phyloP scores from a whole-genome alignment of 2,329 filamentous ascomycete species.

The Neofusicoccum sp. region DNA sequence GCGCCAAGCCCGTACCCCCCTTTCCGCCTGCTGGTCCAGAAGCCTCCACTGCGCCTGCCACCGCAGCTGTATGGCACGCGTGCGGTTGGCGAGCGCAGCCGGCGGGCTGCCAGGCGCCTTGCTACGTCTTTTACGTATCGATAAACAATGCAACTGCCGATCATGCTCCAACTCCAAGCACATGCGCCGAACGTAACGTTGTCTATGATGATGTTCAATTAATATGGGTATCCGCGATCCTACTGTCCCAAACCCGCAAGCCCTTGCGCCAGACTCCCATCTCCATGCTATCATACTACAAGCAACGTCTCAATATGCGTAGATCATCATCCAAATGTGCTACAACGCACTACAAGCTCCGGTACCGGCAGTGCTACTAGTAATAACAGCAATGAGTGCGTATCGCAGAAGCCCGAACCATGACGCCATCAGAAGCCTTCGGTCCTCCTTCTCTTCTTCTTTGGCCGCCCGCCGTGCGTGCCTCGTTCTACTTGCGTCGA shows the following conservation, averaged over 20 bases:
- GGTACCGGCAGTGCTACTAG: too few species aligned
- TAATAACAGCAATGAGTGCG: too few species aligned
- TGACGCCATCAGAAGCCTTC: constrained; percentile 29
- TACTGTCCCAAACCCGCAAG: not conserved
- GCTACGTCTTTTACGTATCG: too few species aligned
- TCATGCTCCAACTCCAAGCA: not conserved
- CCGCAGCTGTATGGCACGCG: too few species aligned
- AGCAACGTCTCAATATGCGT: too few species aligned
- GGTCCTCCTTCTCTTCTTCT: constrained; percentile 34
- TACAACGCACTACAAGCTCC: too few species aligned
- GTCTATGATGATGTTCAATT: not conserved
- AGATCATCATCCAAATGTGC: too few species aligned
- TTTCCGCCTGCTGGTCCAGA: not conserved
- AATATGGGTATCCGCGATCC: constrained; percentile 2
- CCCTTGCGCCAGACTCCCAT: not conserved
- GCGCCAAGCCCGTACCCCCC: not conserved
- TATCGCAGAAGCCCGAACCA: not conserved
- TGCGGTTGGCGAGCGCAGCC: too few species aligned
- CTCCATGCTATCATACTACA: not conserved
- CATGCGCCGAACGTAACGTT: not conserved
- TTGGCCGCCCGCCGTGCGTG: constrained; percentile 32
- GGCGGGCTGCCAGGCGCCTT: too few species aligned
- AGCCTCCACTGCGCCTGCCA: too few species aligned
- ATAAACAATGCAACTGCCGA: too few species aligned
- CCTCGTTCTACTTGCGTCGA: constrained; percentile 37